Base-by-base conservation (phyloP, 164 flowering plant species). In the Vitis rupestris region DNA sequence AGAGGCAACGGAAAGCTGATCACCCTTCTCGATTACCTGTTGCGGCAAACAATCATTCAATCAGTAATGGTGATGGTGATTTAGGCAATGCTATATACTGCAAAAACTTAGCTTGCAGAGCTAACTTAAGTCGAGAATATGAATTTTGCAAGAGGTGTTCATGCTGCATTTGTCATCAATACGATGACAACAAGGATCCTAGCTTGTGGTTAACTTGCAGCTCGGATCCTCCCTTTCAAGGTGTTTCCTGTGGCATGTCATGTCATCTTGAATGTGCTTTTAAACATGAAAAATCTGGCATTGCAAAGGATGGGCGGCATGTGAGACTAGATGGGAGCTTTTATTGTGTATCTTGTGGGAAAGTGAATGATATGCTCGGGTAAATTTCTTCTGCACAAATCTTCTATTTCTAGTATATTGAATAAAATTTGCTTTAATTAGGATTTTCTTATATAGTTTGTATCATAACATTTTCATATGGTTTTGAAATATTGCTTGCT, bases 171-270 rank as follows among this genome's bases (percentile, higher is more conserved):
- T 96, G 99, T 70, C 71, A 69, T 71, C 67, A 79, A 62, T 96
- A 83, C 75, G 99, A 96, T 74, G 99, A 96, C 69, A 96, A 93
- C 78, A 96, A 96, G 82, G 99, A 96, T 79, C 99, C 99, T 8
- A 96, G 99, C 75, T 79, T 96, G 55, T 96, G 99, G 99, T 77
- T 96, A 69, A 80, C 79, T 72, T 96, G 99, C 75, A 82, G 80
- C 70, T 88, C 94, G 4, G 97, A 93, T 67, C 85, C 88, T 73
- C 92, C 93, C 3, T 81, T 77, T 82, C 80, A 75, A 53, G 90
- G 86, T 49, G 64, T 74, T 66, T 82, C 98, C 9, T 96, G 99
- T 81, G 90, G 97, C 11, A 75, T 93, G 85, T 93, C 99, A 27
- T 91, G 91, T 66, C 99, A 96, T 81, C 90, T 96, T 44, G 94